These are phyloP conservation scores for Naganishia vaughanmartiniae DNA, from an alignment of 768 basidiomycete genomes.

Conservation along the genomic window DNA sequence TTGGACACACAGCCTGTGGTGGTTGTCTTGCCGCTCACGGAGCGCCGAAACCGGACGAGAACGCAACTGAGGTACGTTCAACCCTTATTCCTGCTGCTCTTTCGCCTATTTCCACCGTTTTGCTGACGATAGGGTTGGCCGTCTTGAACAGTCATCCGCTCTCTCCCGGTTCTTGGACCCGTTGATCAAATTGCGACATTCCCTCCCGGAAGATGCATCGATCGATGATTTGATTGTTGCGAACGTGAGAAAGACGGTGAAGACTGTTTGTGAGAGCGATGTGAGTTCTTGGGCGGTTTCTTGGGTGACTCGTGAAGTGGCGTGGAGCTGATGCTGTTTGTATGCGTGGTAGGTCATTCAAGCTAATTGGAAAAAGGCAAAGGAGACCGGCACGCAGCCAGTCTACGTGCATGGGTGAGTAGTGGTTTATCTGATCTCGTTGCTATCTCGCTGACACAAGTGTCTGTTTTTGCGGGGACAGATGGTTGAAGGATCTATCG, in stretches of 20 bases:
- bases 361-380: slow-evolving; percentile 37
- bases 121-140: too few species aligned
- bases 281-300: slow-evolving; percentile 34
- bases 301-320: not conserved
- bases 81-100: too few species aligned
- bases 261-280: slow-evolving; percentile 47
- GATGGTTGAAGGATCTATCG: slow-evolving; percentile 44
- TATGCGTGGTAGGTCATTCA: slow-evolving; percentile 21
- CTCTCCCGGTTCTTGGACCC: slow-evolving; percentile 73
- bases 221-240: slow-evolving; percentile 47
- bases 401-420: slow-evolving; percentile 52
- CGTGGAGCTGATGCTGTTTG: not conserved
- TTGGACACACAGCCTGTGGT: slow-evolving; percentile 80
- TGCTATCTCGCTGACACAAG: slow-evolving; percentile 8
- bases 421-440: slow-evolving; percentile 6
- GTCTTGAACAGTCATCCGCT: slow-evolving; percentile 48
- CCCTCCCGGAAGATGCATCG: slow-evolving; percentile 40
- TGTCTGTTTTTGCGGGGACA: not conserved
- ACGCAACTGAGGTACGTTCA: slow-evolving; percentile 24
- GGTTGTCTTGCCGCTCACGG: slow-evolving; percentile 59
- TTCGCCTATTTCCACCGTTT: not conserved
- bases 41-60: slow-evolving; percentile 33
- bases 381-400: slow-evolving; percentile 35
- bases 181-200: slow-evolving; percentile 59
- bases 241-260: slow-evolving; percentile 48